Conservation (phyloP, 2,329 filamentous ascomycete species). For the Fonsecaea erecta region DNA sequence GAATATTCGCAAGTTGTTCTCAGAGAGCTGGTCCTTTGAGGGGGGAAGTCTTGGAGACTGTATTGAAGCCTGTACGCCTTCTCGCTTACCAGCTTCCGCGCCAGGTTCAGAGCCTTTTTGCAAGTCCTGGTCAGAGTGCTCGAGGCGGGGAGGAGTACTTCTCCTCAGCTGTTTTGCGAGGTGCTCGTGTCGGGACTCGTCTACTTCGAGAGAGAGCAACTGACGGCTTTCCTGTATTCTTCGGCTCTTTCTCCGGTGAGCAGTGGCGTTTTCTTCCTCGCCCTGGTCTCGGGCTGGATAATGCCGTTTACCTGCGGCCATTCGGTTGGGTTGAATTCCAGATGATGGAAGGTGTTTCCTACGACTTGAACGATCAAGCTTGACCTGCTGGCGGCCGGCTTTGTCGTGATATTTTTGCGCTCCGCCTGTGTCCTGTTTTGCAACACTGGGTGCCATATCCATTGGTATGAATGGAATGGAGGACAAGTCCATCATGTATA, state of each 20-base stretch:
- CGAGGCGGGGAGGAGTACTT: neutral
- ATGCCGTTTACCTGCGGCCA: no score
- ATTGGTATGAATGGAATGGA: slow-evolving; percentile 8
- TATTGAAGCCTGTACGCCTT: neutral
- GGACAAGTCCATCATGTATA: slow-evolving; percentile 1
- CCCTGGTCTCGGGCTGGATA: slow-evolving; percentile 10
- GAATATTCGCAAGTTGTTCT: neutral
- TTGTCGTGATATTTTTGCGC: slow-evolving; percentile 9
- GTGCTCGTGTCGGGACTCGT: neutral
- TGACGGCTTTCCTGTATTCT: neutral
- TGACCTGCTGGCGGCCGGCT: slow-evolving; percentile 1
- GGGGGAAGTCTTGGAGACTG: neutral
- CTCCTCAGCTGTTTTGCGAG: neutral
- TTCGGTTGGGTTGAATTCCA: slow-evolving; percentile 3
- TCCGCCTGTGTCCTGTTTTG: slow-evolving; percentile 4
- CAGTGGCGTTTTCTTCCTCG: slow-evolving; percentile 11
- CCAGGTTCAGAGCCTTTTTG: neutral
- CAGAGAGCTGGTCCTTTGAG: neutral
- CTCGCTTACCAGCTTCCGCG: neutral
- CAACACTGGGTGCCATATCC: slow-evolving; percentile 12
- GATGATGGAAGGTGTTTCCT: neutral
- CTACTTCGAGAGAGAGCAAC: neutral
- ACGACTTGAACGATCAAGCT: slow-evolving; percentile 5
- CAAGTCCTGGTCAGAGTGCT: neutral
- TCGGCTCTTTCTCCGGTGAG: neutral